Evolutionary conservation across 2,329 filamentous ascomycete species (phyloP), one percentile per base, ranked within the genome.

Genomic region (Hypoxylon sp.): DNA sequence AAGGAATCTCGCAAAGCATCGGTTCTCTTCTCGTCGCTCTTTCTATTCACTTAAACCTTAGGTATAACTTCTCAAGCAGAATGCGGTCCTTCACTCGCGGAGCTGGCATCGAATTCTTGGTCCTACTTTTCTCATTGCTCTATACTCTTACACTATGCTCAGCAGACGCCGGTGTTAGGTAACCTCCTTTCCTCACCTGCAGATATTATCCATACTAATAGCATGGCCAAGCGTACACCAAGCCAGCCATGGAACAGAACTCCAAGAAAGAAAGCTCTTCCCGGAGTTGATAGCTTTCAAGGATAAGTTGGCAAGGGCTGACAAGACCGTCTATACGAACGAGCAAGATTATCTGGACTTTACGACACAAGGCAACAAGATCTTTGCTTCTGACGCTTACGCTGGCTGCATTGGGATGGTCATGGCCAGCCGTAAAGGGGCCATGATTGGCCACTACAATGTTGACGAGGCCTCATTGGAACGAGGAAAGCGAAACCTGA

Each of bases 401-500:
- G 46, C 18, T 7, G 46, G 46, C 16, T 32, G 46, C 9, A 50
- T 36, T 33, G 46, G 46, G 6, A 14, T 33, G 8, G 46, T 32
- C 3, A 32, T 50, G 14, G 46, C 11, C 26, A 50, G 46, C 28
- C 28, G 11, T 3, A 50, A 36, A 28, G 46, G 46, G n/a, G 46
- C 46, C 11, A 32, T 50, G 28, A 33, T 33, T n/a, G 46, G 46
- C 9, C 46, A 50, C 46, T 50, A 50, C 12, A 50, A 26, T 28
- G n/a, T 36, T 8, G 28, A 30, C 16, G 12, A 20, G 11, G 30
- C 5, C 46, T 50, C 46, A 14, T 5, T 50, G n/a, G 16, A 33
- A 4, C 16, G 5, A 33, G 26, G 14, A 3, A 50, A 33, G n/a
- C 7, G 14, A n/a, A 50, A 36, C 7, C 18, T 50, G 14, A 32